These are phyloP conservation scores for Fusarium sp. DNA, from an alignment of 2,329 filamentous ascomycete species.

Conservation along the genomic window DNA sequence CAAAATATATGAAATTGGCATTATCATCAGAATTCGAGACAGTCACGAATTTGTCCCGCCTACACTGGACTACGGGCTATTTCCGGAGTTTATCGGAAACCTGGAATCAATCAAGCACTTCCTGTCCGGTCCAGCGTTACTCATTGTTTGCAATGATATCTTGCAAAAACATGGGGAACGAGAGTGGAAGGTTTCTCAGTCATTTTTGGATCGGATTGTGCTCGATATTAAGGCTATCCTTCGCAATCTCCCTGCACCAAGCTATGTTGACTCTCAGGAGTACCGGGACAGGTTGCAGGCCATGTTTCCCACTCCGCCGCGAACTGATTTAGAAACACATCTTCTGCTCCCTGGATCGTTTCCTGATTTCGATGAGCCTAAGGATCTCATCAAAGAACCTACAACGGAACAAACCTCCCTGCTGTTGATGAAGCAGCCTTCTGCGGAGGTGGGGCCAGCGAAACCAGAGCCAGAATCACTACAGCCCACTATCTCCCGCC, in stretches of 20 bases:
- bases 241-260: conserved; percentile 48
- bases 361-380: conserved; percentile 41
- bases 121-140: conserved; percentile 47
- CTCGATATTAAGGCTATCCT: conserved; percentile 51
- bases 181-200: conserved; percentile 35
- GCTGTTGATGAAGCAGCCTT: neutral
- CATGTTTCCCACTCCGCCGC: conserved; percentile 37
- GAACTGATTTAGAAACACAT: conserved; percentile 35
- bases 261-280: conserved; percentile 46
- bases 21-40: conserved; percentile 48
- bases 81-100: conserved; percentile 21
- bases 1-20: conserved; percentile 48
- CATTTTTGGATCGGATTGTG: conserved; percentile 48
- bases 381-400: conserved; percentile 7
- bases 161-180: conserved; percentile 31
- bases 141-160: conserved; percentile 46
- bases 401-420: neutral
- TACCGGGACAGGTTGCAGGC: conserved; percentile 45
- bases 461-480: conserved; percentile 6
- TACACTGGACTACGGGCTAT: conserved; percentile 43
- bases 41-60: conserved; percentile 44
- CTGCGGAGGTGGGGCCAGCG: neutral
- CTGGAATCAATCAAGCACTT: conserved; percentile 46
- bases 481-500: conserved; percentile 22
- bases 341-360: conserved; percentile 48